Percentiles rank a stretch among this genome's conserved stretches.
Evolutionary conservation across 2,329 filamentous ascomycete species (phyloP).

Genomic region (Hymenoscyphus occultus): DNA sequence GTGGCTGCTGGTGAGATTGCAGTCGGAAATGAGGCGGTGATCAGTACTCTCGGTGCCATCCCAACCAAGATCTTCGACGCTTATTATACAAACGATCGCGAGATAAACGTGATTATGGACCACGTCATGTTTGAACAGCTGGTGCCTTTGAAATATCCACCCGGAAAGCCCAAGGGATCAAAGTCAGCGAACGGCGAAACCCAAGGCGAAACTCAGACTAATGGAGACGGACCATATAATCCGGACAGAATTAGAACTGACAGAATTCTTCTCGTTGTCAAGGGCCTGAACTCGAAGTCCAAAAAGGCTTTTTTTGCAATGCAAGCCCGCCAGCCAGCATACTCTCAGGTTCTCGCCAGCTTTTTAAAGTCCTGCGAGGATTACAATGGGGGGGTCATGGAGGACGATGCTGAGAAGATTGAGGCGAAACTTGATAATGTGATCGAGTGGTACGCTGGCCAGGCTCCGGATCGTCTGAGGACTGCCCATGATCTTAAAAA

Average conservation of each 20-base stretch:
- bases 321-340: slow-evolving; percentile 72
- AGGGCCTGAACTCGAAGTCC: slow-evolving; percentile 71
- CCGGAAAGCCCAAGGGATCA: slow-evolving; percentile 58
- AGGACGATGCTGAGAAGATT: slow-evolving; percentile 63
- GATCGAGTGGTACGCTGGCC: slow-evolving; percentile 68
- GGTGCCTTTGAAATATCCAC: slow-evolving; percentile 85
- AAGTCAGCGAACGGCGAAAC: slow-evolving; percentile 60
- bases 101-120: slow-evolving; percentile 82
- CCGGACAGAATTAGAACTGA: slow-evolving; percentile 77
- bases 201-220: slow-evolving; percentile 46
- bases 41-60: slow-evolving; percentile 72
- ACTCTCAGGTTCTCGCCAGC: slow-evolving; percentile 69
- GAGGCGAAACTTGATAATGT: slow-evolving; percentile 70
- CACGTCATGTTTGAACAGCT: slow-evolving; percentile 83
- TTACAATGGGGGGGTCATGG: slow-evolving; percentile 83
- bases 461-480: slow-evolving; percentile 71
- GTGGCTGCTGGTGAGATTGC: slow-evolving; percentile 85
- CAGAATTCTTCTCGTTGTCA: slow-evolving; percentile 77
- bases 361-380: slow-evolving; percentile 83
- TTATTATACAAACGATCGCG: slow-evolving; percentile 84
- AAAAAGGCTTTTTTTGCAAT: slow-evolving; percentile 87
- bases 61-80: slow-evolving; percentile 83
- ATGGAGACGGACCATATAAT: slow-evolving; percentile 50
- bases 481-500: slow-evolving; percentile 78
- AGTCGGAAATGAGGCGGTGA: slow-evolving; percentile 73